phyloP scores from a whole-genome alignment of 1,284 basidiomycete genomes.

The Coriolopsis trogii region DNA sequence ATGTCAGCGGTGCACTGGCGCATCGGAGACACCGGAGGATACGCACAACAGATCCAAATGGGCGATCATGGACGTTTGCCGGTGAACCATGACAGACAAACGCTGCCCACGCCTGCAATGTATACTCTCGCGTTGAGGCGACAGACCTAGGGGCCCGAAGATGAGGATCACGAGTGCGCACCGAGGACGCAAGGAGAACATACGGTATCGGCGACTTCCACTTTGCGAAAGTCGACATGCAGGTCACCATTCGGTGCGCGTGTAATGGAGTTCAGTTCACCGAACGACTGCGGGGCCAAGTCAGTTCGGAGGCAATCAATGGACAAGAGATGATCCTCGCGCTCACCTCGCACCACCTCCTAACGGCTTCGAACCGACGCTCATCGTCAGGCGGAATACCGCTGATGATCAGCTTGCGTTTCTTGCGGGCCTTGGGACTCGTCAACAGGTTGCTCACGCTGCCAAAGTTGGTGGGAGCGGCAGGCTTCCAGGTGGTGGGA shows the following conservation, averaged over 20 bases:
- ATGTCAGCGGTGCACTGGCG: not conserved
- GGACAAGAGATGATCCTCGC: constrained; percentile 2
- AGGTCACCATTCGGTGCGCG: constrained; percentile 75
- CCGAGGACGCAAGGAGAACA: constrained; percentile 27
- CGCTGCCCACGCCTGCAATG: constrained; percentile 74
- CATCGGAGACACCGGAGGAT: not conserved
- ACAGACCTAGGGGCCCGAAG: constrained; percentile 54
- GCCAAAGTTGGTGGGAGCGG: constrained; percentile 21
- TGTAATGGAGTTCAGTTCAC: constrained; percentile 68
- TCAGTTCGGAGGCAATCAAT: constrained; percentile 1
- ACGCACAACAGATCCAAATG: constrained; percentile 18
- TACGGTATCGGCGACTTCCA: constrained; percentile 79
- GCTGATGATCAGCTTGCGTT: constrained; percentile 42
- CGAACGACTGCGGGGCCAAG: constrained; percentile 56
- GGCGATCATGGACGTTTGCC: constrained; percentile 57
- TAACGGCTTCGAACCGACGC: constrained; percentile 39
- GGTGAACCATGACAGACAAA: constrained; percentile 72
- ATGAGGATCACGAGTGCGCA: not conserved
- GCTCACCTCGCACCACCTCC: constrained; percentile 72
- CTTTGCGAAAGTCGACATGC: constrained; percentile 68
- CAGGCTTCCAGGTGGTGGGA: constrained; percentile 29
- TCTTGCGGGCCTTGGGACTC: constrained; percentile 32
- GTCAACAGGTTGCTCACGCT: constrained; percentile 31
- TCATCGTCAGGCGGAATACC: constrained; percentile 40
- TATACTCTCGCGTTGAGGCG: constrained; percentile 72